Percentiles rank a stretch among this genome's conserved stretches.
These are phyloP conservation scores for Candida stauntonica DNA, from an alignment of 805 yeast genomes.

Conservation along the genomic window DNA sequence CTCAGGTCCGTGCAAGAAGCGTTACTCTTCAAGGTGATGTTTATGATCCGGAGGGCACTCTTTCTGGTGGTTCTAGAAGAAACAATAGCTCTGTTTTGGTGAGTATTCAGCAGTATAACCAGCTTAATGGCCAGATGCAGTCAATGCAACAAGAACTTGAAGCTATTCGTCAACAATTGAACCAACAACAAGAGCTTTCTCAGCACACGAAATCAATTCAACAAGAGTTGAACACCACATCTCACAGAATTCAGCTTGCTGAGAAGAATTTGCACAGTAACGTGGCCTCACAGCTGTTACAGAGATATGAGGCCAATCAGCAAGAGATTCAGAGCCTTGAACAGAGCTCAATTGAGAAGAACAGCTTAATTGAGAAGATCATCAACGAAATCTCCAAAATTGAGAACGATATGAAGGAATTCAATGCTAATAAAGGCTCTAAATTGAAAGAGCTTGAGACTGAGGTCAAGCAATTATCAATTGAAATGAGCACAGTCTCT, in stretches of 20 bases:
- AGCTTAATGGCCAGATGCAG: conserved; percentile 35
- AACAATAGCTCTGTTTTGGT: conserved; percentile 53
- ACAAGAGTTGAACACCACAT: conserved; percentile 50
- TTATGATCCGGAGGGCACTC: conserved; percentile 93
- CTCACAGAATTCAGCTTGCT: conserved; percentile 55
- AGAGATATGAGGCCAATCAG: conserved; percentile 42
- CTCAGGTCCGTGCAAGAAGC: conserved; percentile 70
- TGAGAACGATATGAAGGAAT: conserved; percentile 78
- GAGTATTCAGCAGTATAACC: conserved; percentile 63
- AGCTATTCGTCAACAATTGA: conserved; percentile 37
- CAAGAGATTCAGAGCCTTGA: conserved; percentile 43
- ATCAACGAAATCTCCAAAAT: conserved; percentile 45
- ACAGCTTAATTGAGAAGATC: conserved; percentile 29
- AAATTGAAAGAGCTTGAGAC: conserved; percentile 62
- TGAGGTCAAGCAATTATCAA: conserved; percentile 43
- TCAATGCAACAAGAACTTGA: conserved; percentile 40
- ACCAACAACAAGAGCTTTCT: conserved; percentile 39
- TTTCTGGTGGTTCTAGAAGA: conserved; percentile 90
- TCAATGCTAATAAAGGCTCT: conserved; percentile 70
- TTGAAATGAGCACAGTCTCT: conserved; percentile 35
- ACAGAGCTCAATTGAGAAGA: conserved; percentile 34
- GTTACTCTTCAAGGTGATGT: conserved; percentile 91
- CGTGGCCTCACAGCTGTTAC: conserved; percentile 51
- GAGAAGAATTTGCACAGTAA: conserved; percentile 52
- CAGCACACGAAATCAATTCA: conserved; percentile 51